These are phyloP conservation scores for Castanea mollissima DNA, from an alignment of 306 rosid species.

Conservation along the genomic window DNA sequence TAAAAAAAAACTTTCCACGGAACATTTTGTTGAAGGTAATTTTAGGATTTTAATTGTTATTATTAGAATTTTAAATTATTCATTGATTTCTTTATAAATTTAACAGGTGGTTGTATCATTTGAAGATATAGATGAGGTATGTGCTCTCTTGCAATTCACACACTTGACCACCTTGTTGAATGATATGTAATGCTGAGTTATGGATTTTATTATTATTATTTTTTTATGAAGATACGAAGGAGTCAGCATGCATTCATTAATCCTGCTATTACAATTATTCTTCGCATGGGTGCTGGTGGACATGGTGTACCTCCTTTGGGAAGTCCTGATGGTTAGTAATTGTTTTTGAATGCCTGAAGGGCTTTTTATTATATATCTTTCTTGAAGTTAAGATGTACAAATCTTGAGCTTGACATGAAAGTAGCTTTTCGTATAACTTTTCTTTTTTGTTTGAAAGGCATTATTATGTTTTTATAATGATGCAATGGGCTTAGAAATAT, in stretches of 20 bases:
- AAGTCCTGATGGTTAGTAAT: slow-evolving; percentile 94
- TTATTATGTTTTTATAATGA: neutral
- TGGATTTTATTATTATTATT: neutral
- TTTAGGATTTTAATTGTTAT: neutral
- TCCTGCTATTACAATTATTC: slow-evolving; percentile 92
- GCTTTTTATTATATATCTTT: neutral
- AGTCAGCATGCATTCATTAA: slow-evolving; percentile 97
- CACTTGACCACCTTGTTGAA: slow-evolving; percentile 5
- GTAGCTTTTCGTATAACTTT: neutral
- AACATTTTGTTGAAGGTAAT: neutral
- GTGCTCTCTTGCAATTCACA: slow-evolving; percentile 5
- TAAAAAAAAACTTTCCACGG: no score
- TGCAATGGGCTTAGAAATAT: neutral
- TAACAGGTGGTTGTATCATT: slow-evolving; percentile 81
- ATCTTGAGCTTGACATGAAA: neutral
- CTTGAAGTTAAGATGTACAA: neutral
- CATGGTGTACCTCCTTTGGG: slow-evolving; percentile 99
- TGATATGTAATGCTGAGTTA: slow-evolving; percentile 21
- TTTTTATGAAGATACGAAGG: slow-evolving; percentile 69
- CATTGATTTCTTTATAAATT: slow-evolving; percentile 16
- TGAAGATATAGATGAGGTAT: slow-evolving; percentile 90
- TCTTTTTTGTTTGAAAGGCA: neutral
- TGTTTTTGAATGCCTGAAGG: slow-evolving; percentile 17
- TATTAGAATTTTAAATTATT: neutral
- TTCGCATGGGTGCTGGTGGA: slow-evolving; percentile 99